Conservation (phyloP, 2,329 filamentous ascomycete genomes). For the Fusarium nematophilum region DNA sequence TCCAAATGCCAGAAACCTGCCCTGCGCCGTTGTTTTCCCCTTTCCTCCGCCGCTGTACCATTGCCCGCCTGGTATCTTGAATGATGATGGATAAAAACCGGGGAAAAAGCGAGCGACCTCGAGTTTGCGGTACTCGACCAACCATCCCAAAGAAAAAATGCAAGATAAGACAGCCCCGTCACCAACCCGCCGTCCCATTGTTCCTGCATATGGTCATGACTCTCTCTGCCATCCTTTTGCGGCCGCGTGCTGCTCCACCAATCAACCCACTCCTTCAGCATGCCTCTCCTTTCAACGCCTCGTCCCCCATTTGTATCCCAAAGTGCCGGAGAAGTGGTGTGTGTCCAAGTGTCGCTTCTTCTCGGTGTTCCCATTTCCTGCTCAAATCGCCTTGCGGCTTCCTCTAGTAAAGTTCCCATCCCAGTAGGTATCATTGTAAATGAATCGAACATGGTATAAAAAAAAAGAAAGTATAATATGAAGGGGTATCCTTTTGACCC, state of each 20-base stretch:
- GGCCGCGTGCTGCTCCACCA: conserved; percentile 20
- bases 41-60: conserved; percentile 33
- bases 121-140: conserved; percentile 34
- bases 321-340: conserved; percentile 42
- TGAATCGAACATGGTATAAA: conserved; percentile 40
- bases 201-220: conserved; percentile 43
- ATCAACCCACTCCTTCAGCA: conserved; percentile 24
- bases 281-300: conserved; percentile 36
- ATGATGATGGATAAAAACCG: conserved; percentile 32
- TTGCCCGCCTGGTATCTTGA: conserved; percentile 43
- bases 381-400: conserved; percentile 54
- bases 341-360: conserved; percentile 47
- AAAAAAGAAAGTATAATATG: conserved; percentile 41
- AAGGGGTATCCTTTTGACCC: conserved; percentile 42
- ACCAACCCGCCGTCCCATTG: conserved; percentile 39
- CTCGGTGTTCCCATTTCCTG: conserved; percentile 38
- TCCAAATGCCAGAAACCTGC: conserved; percentile 33
- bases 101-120: conserved; percentile 39
- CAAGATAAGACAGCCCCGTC: conserved; percentile 23
- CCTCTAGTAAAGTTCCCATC: conserved; percentile 50
- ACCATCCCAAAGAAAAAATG: conserved; percentile 22
- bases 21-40: conserved; percentile 32
- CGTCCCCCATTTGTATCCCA: conserved; percentile 35
- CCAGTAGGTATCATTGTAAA: conserved; percentile 50
- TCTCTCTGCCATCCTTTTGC: conserved; percentile 20